phyloP scores from a whole-genome alignment of 75 land plant genomes.

The Selaginella moellendorffii region DNA sequence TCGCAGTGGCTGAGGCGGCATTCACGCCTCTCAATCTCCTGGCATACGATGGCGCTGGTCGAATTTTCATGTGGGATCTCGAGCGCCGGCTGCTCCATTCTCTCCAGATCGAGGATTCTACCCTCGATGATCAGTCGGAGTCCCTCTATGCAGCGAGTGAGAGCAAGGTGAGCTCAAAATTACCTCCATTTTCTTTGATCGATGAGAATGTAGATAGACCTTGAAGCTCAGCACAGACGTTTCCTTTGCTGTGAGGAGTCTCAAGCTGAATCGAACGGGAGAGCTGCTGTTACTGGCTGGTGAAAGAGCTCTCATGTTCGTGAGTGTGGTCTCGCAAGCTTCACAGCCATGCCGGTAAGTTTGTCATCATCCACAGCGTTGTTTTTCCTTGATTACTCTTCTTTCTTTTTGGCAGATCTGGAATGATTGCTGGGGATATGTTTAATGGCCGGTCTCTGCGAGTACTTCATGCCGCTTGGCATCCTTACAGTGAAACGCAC shows the following conservation, averaged over 20 bases:
- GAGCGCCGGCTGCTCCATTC: constrained; percentile 19
- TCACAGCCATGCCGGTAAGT: not conserved
- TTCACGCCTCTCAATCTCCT: constrained; percentile 17
- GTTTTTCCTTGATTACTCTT: not conserved
- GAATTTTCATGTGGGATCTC: constrained; percentile 22
- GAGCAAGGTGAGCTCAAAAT: constrained; percentile 13
- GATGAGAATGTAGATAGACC: too few species aligned
- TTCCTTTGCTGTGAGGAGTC: constrained; percentile 28
- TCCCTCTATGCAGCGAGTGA: constrained; percentile 11
- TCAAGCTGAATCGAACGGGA: constrained; percentile 57
- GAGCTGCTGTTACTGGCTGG: constrained; percentile 43
- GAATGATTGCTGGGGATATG: not conserved
- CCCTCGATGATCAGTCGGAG: not conserved
- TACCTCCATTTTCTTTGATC: not conserved
- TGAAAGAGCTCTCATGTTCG: constrained; percentile 31
- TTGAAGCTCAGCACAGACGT: constrained; percentile 30
- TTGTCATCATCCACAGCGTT: constrained; percentile 3
- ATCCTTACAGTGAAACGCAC: constrained; percentile 4
- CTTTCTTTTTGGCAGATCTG: constrained; percentile 31
- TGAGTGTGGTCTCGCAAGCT: constrained; percentile 31
- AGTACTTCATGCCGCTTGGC: constrained; percentile 3
- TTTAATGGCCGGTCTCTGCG: constrained; percentile 2
- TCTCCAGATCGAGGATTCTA: constrained; percentile 15
- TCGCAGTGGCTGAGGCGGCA: constrained; percentile 1
- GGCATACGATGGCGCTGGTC: constrained; percentile 21